Base-by-base conservation (phyloP, 2,329 filamentous ascomycete genomes). In the Colletotrichum noveboracense region DNA sequence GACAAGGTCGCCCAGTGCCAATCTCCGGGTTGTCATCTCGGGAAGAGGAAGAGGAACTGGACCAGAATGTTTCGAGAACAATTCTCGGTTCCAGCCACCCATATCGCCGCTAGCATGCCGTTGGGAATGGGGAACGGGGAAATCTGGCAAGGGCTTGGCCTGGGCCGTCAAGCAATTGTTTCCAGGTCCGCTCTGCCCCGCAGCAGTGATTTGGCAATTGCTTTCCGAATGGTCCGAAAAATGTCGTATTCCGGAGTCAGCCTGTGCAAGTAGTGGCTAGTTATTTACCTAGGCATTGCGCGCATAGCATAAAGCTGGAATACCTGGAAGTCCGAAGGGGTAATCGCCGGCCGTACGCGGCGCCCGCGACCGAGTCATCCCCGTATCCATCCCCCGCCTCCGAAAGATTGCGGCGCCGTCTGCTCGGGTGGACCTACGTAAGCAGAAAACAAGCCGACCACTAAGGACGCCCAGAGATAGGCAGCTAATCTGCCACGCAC, bases 51-150 rank as follows among this genome's bases (percentile, higher is more conserved):
- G 66, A 75, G 52, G 55, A 34, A 58, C 48, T 24, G 56, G n/a
- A 10, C 66, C 71, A 75, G 30, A 72, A 75, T 64, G 73, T 73
- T 75, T 68, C 69, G 64, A 75, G 62, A 72, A 73, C 16, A 64
- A n/a, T 28, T 75, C 52, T 21, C n/a, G 73, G 28, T 32, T 56
- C 24, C 68, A 58, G 34, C 52, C 68, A 67, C 34, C 52, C 32
- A 12, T n/a, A 38, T 18, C n/a, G 43, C 43, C 43, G 13, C 55
- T 26, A 30, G 62, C 30, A n/a, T 26, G 32, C 30, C 61, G 18
- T 21, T 48, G 21, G 58, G 30, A 18, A 61, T 48, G 55, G 43
- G 56, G 52, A 67, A 69, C 21, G 24, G 66, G 56, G 65, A 36
- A 62, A 26, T 28, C 36, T 24, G 13, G 32, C 12, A 52, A 62